phyloP scores from a whole-genome alignment of 2,329 filamentous ascomycete species.

The Colletotrichum sp. region DNA sequence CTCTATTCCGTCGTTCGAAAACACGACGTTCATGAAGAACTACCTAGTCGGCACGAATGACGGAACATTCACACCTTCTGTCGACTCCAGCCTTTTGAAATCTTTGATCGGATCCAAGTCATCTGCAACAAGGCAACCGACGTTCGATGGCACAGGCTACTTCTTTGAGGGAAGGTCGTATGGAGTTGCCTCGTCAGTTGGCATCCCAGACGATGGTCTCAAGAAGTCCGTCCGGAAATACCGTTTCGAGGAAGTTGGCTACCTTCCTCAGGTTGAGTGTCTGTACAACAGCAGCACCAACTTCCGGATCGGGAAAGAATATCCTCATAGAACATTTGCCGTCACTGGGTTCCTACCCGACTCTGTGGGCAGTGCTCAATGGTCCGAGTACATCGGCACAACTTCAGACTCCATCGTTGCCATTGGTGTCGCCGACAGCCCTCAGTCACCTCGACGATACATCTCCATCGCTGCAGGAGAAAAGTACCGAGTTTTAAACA shows the following conservation, averaged over 20 bases:
- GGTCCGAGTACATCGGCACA: slow-evolving; percentile 34
- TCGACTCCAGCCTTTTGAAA: background rate
- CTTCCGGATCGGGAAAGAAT: slow-evolving; percentile 26
- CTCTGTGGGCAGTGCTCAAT: slow-evolving; percentile 23
- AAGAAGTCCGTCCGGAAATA: slow-evolving; percentile 24
- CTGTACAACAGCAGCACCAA: slow-evolving; percentile 39
- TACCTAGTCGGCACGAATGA: background rate
- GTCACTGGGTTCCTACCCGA: slow-evolving; percentile 6
- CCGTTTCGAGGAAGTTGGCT: slow-evolving; percentile 37
- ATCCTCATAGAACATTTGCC: slow-evolving; percentile 13
- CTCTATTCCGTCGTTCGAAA: background rate
- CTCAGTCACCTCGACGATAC: slow-evolving; percentile 26
- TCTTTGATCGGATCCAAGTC: background rate
- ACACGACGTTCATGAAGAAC: background rate
- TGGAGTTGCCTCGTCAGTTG: background rate
- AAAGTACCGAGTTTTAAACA: slow-evolving; percentile 32
- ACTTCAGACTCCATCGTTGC: slow-evolving; percentile 31
- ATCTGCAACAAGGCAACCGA: background rate
- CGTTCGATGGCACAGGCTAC: background rate
- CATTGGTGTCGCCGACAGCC: slow-evolving; percentile 32
- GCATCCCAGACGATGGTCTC: background rate
- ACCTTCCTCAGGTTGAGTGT: slow-evolving; percentile 34
- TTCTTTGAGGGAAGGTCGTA: background rate
- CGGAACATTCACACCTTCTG: background rate
- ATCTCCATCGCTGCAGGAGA: slow-evolving; percentile 34